These are phyloP conservation scores for Tillandsia leiboldiana DNA, from an alignment of 176 grass and related monocot genomes.

Conservation along the genomic window DNA sequence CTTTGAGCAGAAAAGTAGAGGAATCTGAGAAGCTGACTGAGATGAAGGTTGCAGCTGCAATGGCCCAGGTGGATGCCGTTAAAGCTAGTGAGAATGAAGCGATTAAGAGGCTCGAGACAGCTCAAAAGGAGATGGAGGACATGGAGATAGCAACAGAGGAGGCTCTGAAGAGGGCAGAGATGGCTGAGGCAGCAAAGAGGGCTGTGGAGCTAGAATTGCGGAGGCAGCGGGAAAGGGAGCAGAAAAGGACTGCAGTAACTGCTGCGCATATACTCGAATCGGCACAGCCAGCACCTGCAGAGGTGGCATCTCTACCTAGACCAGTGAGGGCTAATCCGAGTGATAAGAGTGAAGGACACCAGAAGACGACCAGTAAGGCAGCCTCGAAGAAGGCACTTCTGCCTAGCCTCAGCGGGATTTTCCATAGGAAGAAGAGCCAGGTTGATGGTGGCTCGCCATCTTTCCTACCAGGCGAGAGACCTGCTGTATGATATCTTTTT, in stretches of 20 bases:
- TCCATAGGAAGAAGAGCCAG: conserved; percentile 67
- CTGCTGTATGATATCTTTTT: conserved; percentile 35
- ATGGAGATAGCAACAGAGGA: conserved; percentile 81
- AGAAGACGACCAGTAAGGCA: conserved; percentile 21
- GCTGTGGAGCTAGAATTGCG: conserved; percentile 88
- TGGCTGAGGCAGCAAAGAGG: conserved; percentile 85
- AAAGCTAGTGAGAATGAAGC: conserved; percentile 80
- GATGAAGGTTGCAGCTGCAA: conserved; percentile 89
- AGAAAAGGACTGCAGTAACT: conserved; percentile 52
- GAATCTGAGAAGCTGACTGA: conserved; percentile 87
- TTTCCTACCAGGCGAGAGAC: conserved; percentile 40
- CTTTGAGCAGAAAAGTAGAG: conserved; percentile 69
- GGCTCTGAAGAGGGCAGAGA: conserved; percentile 80
- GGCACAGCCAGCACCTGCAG: conserved; percentile 22
- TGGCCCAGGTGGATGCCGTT: conserved; percentile 83
- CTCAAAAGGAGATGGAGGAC: conserved; percentile 85
- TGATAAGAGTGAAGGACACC: conserved; percentile 36
- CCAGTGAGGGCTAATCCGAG: conserved; percentile 10
- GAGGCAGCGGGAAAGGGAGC: conserved; percentile 80
- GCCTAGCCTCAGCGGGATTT: conserved; percentile 57
- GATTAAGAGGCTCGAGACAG: conserved; percentile 60
- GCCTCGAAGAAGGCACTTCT: conserved; percentile 56
- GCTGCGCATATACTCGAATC: conserved; percentile 36
- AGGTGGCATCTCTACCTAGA: conserved; percentile 17
- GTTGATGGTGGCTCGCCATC: conserved; percentile 44